phyloP scores from a whole-genome alignment of 2,329 filamentous ascomycete species.

The Teratosphaeria nubilosa region DNA sequence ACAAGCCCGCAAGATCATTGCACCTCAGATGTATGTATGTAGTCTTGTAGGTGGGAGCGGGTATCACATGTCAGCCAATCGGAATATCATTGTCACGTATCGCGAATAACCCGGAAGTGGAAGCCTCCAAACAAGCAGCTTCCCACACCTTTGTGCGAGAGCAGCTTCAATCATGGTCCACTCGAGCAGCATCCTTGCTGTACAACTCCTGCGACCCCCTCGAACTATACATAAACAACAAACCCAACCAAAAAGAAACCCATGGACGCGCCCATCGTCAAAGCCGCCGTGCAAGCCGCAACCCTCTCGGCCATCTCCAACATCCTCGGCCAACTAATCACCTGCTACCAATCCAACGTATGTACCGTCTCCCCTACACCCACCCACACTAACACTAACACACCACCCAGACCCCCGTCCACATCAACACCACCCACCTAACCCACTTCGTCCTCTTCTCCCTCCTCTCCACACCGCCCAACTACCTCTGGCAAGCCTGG shows the following conservation, averaged over 20 bases:
- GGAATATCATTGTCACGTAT: not conserved
- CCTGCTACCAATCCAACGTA: constrained; percentile 51
- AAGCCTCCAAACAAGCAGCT: not conserved
- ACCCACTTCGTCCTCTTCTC: constrained; percentile 70
- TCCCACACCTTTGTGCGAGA: not conserved
- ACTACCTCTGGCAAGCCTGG: constrained; percentile 76
- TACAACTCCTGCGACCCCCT: not conserved
- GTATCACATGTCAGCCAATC: not conserved
- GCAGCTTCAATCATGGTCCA: not conserved
- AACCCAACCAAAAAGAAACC: not conserved
- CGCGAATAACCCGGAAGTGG: not conserved
- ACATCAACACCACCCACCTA: constrained; percentile 57
- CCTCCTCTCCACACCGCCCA: constrained; percentile 65
- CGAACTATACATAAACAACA: too few species aligned
- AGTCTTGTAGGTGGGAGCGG: not conserved
- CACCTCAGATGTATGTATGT: not conserved
- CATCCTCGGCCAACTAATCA: constrained; percentile 61
- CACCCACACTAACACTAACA: not conserved
- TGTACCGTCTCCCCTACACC: not conserved
- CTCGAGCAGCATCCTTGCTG: not conserved
- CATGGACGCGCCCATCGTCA: constrained; percentile 45
- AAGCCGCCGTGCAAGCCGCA: constrained; percentile 55
- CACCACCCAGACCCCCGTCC: constrained; percentile 11
- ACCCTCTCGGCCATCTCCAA: constrained; percentile 59
- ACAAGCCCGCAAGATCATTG: too few species aligned